A percentile compares a stretch with the other conserved stretches of the same genome.
phyloP scores from a whole-genome alignment of 306 rosid genomes.

The Calophaca sinica region DNA sequence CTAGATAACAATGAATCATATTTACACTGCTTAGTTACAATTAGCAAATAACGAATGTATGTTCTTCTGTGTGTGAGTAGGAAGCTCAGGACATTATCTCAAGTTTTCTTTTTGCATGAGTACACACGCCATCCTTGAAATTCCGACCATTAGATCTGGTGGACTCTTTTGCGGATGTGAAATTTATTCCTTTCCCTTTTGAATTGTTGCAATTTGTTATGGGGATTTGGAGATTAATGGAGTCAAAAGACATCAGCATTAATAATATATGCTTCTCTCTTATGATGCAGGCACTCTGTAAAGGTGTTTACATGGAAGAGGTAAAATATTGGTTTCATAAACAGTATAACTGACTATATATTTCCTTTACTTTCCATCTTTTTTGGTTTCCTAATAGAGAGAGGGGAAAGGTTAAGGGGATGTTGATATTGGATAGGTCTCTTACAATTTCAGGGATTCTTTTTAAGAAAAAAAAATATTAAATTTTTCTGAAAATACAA shows the following conservation, averaged over 20 bases:
- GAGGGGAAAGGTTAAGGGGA: slow-evolving; percentile 16
- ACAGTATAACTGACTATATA: slow-evolving; percentile 17
- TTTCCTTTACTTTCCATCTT: slow-evolving; percentile 26
- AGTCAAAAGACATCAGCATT: slow-evolving; percentile 58
- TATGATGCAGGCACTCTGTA: slow-evolving; percentile 71
- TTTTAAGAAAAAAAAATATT: not conserved
- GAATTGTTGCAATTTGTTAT: slow-evolving; percentile 71
- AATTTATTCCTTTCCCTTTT: slow-evolving; percentile 31
- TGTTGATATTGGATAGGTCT: slow-evolving; percentile 15
- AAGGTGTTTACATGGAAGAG: slow-evolving; percentile 77
- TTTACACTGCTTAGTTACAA: slow-evolving; percentile 17
- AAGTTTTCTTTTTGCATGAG: slow-evolving; percentile 13
- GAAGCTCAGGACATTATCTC: slow-evolving; percentile 19
- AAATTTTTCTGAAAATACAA: slow-evolving; percentile 28
- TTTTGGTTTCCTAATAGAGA: slow-evolving; percentile 14
- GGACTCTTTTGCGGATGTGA: slow-evolving; percentile 12
- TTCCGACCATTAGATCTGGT: slow-evolving; percentile 29
- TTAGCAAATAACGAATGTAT: not conserved
- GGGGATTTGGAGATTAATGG: slow-evolving; percentile 85
- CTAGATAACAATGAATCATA: slow-evolving; percentile 14
- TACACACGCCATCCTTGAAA: slow-evolving; percentile 14
- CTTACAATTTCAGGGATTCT: slow-evolving; percentile 21
- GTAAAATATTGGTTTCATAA: slow-evolving; percentile 51
- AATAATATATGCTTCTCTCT: slow-evolving; percentile 58
- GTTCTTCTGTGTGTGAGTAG: slow-evolving; percentile 30